These are phyloP conservation scores for Teunomyces aglyptinius DNA, from an alignment of 805 yeast genomes.

Conservation along the genomic window DNA sequence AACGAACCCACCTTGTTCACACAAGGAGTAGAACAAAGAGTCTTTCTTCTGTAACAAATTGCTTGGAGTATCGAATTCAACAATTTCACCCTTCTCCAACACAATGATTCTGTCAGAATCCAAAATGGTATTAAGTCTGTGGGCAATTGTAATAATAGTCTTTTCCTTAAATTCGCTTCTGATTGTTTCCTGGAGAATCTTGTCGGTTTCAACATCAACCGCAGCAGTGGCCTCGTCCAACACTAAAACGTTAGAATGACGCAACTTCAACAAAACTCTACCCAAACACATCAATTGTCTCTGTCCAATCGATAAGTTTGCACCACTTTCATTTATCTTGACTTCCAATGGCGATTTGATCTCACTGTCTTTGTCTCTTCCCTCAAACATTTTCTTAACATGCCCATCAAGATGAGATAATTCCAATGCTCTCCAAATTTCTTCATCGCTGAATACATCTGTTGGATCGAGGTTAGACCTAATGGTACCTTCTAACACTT, in stretches of 20 bases:
- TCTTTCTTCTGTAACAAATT: slow-evolving; percentile 62
- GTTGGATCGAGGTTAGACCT: slow-evolving; percentile 44
- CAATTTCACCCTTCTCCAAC: slow-evolving; percentile 69
- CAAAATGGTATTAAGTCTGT: slow-evolving; percentile 77
- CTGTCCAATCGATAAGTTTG: slow-evolving; percentile 53
- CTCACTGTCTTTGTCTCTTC: slow-evolving; percentile 23
- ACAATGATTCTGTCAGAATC: slow-evolving; percentile 78
- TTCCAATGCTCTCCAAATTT: slow-evolving; percentile 42
- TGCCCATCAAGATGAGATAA: slow-evolving; percentile 43
- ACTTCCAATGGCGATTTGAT: slow-evolving; percentile 32
- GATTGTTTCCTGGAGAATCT: slow-evolving; percentile 73
- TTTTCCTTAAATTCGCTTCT: slow-evolving; percentile 71
- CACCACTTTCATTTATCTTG: slow-evolving; percentile 43
- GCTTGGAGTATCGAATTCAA: slow-evolving; percentile 73
- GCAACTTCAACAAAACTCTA: slow-evolving; percentile 61
- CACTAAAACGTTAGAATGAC: slow-evolving; percentile 57
- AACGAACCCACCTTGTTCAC: slow-evolving; percentile 75
- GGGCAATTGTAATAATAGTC: slow-evolving; percentile 83
- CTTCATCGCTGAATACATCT: slow-evolving; percentile 31
- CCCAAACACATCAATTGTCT: slow-evolving; percentile 70
- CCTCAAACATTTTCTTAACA: slow-evolving; percentile 35
- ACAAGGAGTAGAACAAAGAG: slow-evolving; percentile 75
- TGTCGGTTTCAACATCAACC: slow-evolving; percentile 82
- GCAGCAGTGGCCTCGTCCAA: slow-evolving; percentile 89
- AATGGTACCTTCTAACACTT: slow-evolving; percentile 44